Conservation (phyloP, 2,329 filamentous ascomycete genomes). For the Cercospora sesami region DNA sequence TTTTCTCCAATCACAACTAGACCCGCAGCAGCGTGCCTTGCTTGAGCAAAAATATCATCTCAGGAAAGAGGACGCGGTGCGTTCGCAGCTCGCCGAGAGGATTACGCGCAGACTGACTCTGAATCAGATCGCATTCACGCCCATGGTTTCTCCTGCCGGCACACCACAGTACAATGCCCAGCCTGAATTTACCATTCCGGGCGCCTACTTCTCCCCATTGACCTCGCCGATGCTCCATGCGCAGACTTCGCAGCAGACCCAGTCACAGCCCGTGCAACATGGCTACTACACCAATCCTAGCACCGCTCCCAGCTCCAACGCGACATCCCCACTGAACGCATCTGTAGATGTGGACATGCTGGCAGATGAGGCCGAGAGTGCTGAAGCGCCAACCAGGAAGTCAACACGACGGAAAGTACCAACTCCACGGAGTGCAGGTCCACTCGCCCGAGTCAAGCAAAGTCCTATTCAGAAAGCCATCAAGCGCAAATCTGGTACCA, state of each 20-base stretch:
- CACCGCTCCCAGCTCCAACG: conserved; percentile 55
- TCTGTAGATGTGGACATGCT: conserved; percentile 47
- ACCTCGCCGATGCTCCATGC: conserved; percentile 78
- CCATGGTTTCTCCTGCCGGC: conserved; percentile 79
- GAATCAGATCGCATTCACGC: conserved; percentile 59
- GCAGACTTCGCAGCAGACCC: conserved; percentile 56
- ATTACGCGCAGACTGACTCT: conserved; percentile 22
- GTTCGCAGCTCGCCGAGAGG: conserved; percentile 46
- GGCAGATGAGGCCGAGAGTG: conserved; percentile 37
- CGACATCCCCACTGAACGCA: conserved; percentile 49
- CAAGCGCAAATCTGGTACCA: conserved; percentile 48
- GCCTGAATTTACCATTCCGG: conserved; percentile 63
- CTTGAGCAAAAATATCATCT: conserved; percentile 66
- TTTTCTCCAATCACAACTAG: conserved; percentile 57
- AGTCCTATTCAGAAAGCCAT: conserved; percentile 72
- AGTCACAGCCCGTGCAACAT: conserved; percentile 38
- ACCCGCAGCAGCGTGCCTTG: conserved; percentile 59
- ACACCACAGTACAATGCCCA: conserved; percentile 66
- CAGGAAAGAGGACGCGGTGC: conserved; percentile 67
- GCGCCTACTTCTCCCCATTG: conserved; percentile 78
- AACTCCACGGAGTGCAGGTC: conserved; percentile 49
- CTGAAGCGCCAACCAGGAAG: conserved; percentile 47
- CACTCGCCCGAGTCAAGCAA: conserved; percentile 58
- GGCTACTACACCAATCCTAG: conserved; percentile 52
- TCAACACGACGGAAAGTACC: conserved; percentile 50